Conservation (phyloP, 23 red algal species). For the Gracilaria gracilis region DNA sequence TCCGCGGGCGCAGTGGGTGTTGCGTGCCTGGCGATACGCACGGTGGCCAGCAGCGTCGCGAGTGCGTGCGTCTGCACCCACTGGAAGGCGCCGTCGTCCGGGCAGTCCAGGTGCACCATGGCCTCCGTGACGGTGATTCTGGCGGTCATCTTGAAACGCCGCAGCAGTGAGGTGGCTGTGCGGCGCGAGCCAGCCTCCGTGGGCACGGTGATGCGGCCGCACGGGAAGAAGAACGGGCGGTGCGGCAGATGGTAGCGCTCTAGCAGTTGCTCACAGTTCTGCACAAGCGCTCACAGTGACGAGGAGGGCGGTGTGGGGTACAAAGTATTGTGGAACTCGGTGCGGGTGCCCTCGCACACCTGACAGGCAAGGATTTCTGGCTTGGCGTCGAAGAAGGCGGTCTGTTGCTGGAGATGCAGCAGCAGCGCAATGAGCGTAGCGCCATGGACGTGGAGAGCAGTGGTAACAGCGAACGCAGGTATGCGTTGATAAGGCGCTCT, state of each 20-base stretch:
- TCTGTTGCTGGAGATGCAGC: conserved; percentile 26
- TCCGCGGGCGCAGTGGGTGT: neutral
- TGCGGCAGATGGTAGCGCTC: neutral
- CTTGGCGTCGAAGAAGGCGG: conserved; percentile 44
- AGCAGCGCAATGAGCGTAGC: conserved; percentile 40
- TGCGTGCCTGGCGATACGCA: neutral
- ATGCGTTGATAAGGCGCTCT: conserved; percentile 23
- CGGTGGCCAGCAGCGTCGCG: conserved; percentile 3
- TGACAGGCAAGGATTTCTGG: conserved; percentile 51
- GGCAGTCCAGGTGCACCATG: conserved; percentile 58
- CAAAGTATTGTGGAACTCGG: conserved; percentile 63
- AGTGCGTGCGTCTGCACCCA: conserved; percentile 60
- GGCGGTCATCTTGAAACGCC: conserved; percentile 44
- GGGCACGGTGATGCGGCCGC: conserved; percentile 57
- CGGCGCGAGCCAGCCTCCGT: conserved; percentile 62
- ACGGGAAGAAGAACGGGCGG: conserved; percentile 73
- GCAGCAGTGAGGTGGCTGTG: conserved; percentile 51
- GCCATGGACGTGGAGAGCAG: conserved; percentile 30
- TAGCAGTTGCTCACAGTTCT: conserved; percentile 40
- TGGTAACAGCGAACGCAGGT: conserved; percentile 22
- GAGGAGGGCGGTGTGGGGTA: conserved; percentile 58
- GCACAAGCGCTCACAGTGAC: conserved; percentile 46
- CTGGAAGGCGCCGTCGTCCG: conserved; percentile 62
- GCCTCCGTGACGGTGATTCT: conserved; percentile 46
- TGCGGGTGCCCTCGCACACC: conserved; percentile 48